Evolutionary conservation across 371 early-diverging fungal species (phyloP).

Genomic region (Actinomucor elegans): DNA sequence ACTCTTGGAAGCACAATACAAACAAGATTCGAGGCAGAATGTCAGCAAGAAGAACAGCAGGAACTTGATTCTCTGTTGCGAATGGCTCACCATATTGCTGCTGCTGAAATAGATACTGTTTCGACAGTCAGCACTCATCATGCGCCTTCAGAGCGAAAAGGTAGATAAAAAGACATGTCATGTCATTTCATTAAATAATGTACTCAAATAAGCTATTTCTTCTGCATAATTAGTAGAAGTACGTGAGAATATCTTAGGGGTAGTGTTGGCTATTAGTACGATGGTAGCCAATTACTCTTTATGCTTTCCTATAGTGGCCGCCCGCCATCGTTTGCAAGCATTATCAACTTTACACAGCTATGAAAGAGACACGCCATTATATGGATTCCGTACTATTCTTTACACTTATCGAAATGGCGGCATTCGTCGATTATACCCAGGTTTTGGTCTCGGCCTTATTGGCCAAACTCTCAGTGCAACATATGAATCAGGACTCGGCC

Average conservation of each 20-base stretch:
- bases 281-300: conserved; percentile 59
- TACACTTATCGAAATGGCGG: conserved; percentile 40
- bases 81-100: conserved; percentile 22
- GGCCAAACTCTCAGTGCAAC: conserved; percentile 54
- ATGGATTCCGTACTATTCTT: conserved; percentile 33
- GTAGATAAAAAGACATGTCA: conserved; percentile 15
- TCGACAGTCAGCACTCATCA: conserved; percentile 31
- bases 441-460: conserved; percentile 56
- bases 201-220: neutral
- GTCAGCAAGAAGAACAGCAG: conserved; percentile 25
- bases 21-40: conserved; percentile 14
- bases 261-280: conserved; percentile 52
- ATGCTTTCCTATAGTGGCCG: conserved; percentile 60
- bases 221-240: conserved; percentile 30
- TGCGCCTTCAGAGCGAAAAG: conserved; percentile 33
- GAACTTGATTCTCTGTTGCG: conserved; percentile 13
- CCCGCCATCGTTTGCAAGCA: conserved; percentile 50
- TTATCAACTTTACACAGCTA: conserved; percentile 18
- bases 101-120: conserved; percentile 33
- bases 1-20: conserved; percentile 36
- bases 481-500: conserved; percentile 52
- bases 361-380: conserved; percentile 41
- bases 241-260: conserved; percentile 51
- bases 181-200: too few relatives aligned
- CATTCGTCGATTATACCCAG: conserved; percentile 52